phyloP scores from a whole-genome alignment of 768 basidiomycete genomes.

The Guyanaporus albipodus region DNA sequence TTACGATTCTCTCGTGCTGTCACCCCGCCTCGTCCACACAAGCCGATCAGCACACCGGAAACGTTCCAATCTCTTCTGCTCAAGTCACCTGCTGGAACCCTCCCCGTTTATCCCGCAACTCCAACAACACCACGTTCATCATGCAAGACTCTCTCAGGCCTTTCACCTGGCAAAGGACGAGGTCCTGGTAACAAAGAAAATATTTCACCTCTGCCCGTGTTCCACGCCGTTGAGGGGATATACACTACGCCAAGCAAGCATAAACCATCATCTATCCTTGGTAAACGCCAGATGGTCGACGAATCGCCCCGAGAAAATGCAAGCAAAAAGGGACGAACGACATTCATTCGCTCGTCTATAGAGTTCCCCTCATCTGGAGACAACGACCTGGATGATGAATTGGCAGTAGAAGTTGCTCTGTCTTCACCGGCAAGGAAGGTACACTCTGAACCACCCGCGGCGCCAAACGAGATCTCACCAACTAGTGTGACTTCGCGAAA shows the following conservation, averaged over 20 bases:
- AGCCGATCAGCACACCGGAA: conserved; percentile 29
- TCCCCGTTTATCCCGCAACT: conserved; percentile 23
- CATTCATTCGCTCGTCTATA: conserved; percentile 32
- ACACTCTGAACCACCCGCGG: background rate
- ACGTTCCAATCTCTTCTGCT: conserved; percentile 31
- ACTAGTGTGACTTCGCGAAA: conserved; percentile 12
- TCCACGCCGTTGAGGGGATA: conserved; percentile 46
- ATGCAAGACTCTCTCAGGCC: conserved; percentile 11
- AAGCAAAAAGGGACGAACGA: conserved; percentile 26
- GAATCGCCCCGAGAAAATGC: conserved; percentile 30
- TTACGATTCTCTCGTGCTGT: conserved; percentile 20
- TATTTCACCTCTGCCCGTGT: conserved; percentile 36
- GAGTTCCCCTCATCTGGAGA: conserved; percentile 24
- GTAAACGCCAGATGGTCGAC: conserved; percentile 44
- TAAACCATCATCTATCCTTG: conserved; percentile 26
- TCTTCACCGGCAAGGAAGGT: conserved; percentile 15
- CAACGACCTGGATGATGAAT: conserved; percentile 31
- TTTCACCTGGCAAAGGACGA: conserved; percentile 39
- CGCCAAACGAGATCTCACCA: conserved; percentile 4
- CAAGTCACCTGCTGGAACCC: conserved; percentile 24
- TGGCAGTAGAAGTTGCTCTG: conserved; percentile 23
- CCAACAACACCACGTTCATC: conserved; percentile 35
- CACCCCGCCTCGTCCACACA: conserved; percentile 39
- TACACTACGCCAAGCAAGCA: conserved; percentile 32
- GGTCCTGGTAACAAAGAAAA: conserved; percentile 58